These are phyloP conservation scores for Pseudogymnoascus sp. DNA, from an alignment of 2,329 filamentous ascomycete genomes.

Conservation along the genomic window DNA sequence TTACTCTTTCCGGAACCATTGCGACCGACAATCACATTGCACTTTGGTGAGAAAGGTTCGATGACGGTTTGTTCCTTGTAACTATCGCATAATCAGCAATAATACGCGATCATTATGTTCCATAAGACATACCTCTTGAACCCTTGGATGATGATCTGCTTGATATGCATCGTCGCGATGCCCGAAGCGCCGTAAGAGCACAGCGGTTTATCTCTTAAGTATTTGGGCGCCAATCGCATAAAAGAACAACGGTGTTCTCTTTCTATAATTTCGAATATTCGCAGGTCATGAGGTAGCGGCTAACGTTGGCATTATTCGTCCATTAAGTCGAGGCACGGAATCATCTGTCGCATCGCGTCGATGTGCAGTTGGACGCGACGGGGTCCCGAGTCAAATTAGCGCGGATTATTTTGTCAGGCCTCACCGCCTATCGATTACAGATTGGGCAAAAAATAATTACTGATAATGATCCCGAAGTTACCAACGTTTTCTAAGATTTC, in stretches of 20 bases:
- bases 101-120: conserved; percentile 12
- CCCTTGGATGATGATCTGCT: conserved; percentile 99
- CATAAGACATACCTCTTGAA: conserved; percentile 77
- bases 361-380: conserved; percentile 8
- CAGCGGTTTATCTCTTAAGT: background rate
- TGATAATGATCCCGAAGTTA: conserved; percentile 4
- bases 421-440: conserved; percentile 10
- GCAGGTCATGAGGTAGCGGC: background rate
- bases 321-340: conserved; percentile 7
- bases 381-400: conserved; percentile 7
- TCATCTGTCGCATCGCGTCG: conserved; percentile 10
- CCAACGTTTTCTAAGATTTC: background rate
- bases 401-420: conserved; percentile 3
- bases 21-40: conserved; percentile 97
- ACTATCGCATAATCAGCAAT: conserved; percentile 41
- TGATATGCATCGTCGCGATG: conserved; percentile 75
- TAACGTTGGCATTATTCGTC: conserved; percentile 6
- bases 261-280: conserved; percentile 2
- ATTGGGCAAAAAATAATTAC: conserved; percentile 11
- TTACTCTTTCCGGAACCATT: conserved; percentile 99
- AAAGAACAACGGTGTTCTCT: background rate
- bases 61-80: conserved; percentile 99
- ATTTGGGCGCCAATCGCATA: background rate
- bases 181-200: background rate
- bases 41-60: conserved; percentile 93